Percentiles rank a stretch among this genome's conserved stretches.
Evolutionary conservation across 345 rosid species (phyloP).

Genomic region (Odontarrhena argentea): DNA sequence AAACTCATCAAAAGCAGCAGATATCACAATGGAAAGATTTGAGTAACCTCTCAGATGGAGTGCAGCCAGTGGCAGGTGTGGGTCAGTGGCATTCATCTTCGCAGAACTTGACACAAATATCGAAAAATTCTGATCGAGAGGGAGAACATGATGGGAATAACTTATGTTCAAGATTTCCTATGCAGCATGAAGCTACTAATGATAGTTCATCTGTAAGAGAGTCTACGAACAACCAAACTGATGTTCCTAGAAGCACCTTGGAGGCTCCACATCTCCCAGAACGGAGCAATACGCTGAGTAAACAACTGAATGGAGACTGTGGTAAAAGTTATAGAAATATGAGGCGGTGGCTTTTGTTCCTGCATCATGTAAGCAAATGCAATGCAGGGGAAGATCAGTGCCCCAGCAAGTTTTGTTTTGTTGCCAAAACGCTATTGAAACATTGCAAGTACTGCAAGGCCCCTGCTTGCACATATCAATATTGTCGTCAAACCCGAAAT

Average conservation of each 20-base stretch:
- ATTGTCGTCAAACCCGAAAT: conserved; percentile 70
- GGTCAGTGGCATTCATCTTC: conserved; percentile 65
- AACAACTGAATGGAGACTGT: conserved; percentile 48
- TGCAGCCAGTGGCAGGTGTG: conserved; percentile 52
- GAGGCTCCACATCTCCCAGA: conserved; percentile 44
- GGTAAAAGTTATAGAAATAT: conserved; percentile 67
- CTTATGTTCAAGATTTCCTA: conserved; percentile 58
- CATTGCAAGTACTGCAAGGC: conserved; percentile 69
- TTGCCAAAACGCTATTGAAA: conserved; percentile 61
- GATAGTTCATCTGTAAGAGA: conserved; percentile 61
- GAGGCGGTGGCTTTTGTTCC: conserved; percentile 81
- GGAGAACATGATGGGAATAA: conserved; percentile 63
- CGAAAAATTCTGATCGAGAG: conserved; percentile 49
- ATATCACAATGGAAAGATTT: conserved; percentile 57
- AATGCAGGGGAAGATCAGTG: conserved; percentile 75
- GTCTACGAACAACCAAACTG: conserved; percentile 44
- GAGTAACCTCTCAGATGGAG: conserved; percentile 51
- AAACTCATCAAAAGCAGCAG: conserved; percentile 64
- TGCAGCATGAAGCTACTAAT: conserved; percentile 64
- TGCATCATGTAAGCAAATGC: conserved; percentile 85
- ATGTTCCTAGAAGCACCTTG: conserved; percentile 46
- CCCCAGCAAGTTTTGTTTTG: conserved; percentile 55
- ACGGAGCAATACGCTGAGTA: conserved; percentile 33
- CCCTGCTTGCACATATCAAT: conserved; percentile 62
- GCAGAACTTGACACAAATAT: conserved; percentile 51